phyloP scores from a whole-genome alignment of 2,329 filamentous ascomycete species.

The Boeremia lycopersici region DNA sequence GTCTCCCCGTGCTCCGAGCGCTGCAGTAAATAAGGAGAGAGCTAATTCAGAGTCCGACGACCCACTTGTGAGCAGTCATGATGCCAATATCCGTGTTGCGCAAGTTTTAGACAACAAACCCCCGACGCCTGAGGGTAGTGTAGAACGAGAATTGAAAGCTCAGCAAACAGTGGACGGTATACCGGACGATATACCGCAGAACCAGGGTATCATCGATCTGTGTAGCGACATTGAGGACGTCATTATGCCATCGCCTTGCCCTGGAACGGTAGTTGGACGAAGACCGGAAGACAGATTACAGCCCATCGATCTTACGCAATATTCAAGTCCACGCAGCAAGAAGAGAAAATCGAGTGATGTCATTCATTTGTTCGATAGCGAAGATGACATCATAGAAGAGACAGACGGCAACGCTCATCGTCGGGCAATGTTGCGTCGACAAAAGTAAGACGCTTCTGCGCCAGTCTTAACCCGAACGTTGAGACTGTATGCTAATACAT shows the following conservation, averaged over 20 bases:
- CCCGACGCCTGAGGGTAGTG: background rate
- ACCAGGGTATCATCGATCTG: background rate
- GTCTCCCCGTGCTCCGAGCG: background rate
- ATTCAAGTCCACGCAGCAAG: background rate
- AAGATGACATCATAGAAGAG: background rate
- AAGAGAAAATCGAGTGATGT: background rate
- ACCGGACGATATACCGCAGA: background rate
- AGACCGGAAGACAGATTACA: background rate
- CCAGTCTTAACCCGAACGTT: background rate
- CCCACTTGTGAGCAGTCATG: background rate
- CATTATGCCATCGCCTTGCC: rapidly evolving
- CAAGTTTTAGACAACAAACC: background rate
- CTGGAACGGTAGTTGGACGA: background rate
- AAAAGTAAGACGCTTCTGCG: background rate
- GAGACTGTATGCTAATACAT: background rate
- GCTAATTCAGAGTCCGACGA: background rate
- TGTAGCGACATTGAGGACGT: background rate
- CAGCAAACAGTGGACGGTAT: background rate
- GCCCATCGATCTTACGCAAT: background rate
- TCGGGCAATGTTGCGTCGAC: background rate
- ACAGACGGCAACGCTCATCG: background rate
- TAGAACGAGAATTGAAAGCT: background rate
- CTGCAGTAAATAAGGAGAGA: background rate
- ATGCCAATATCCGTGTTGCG: background rate
- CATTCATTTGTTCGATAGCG: background rate